Conservation (phyloP, 345 rosid genomes). For the Hevea brasiliensis region DNA sequence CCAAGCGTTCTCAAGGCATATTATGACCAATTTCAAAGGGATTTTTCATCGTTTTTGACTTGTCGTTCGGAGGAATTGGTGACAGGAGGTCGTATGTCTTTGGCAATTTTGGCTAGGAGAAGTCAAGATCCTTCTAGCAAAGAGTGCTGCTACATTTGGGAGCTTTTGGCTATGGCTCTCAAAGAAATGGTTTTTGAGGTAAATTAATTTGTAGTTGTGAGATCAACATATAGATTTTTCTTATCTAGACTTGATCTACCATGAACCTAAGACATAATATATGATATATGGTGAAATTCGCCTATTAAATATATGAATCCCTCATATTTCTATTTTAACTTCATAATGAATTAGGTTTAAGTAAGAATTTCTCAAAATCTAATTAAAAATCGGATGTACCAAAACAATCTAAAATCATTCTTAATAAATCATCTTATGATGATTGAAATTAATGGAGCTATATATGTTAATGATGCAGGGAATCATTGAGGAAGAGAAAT, state of each 20-base stretch:
- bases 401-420: too few species aligned
- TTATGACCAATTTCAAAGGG: slow-evolving; percentile 45
- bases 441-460: too few species aligned
- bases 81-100: slow-evolving; percentile 49
- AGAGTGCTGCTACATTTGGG: slow-evolving; percentile 52
- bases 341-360: too few species aligned
- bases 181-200: slow-evolving; percentile 53
- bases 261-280: too few species aligned
- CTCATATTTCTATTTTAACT: too few species aligned
- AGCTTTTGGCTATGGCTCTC: slow-evolving; percentile 54
- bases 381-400: too few species aligned
- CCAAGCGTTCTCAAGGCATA: slow-evolving; percentile 40
- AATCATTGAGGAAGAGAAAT: slow-evolving; percentile 39
- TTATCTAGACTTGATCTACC: too few species aligned
- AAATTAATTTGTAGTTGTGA: not conserved
- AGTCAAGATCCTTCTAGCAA: slow-evolving; percentile 46
- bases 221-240: too few species aligned
- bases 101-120: slow-evolving; percentile 46
- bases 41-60: slow-evolving; percentile 42
- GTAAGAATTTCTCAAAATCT: too few species aligned
- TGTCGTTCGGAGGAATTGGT: slow-evolving; percentile 51
- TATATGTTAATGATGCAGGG: slow-evolving; percentile 44
- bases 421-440: too few species aligned
- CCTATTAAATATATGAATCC: too few species aligned
- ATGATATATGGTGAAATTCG: too few species aligned